Evolutionary conservation across 441 rosid species (phyloP).

Genomic region (Croton setiger): DNA sequence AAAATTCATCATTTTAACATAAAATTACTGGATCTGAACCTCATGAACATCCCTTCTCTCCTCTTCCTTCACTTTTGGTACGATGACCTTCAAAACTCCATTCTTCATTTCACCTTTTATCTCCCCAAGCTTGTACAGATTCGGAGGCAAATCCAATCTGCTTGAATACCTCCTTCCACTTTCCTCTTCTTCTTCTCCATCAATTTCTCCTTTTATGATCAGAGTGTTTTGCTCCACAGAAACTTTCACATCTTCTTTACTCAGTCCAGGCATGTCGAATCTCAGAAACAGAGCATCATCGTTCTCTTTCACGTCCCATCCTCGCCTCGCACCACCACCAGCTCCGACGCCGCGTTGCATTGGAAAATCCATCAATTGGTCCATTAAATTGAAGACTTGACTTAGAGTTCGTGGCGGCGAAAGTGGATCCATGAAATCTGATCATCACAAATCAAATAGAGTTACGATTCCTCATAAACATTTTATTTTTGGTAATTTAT

Average conservation of each 20-base stretch:
- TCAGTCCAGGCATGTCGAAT: constrained; percentile 60
- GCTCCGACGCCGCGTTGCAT: constrained; percentile 37
- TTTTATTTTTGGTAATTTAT: too few relatives aligned
- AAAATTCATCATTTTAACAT: too few relatives aligned
- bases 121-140: constrained; percentile 11
- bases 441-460: neutral
- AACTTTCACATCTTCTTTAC: constrained; percentile 45
- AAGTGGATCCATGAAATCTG: constrained; percentile 60
- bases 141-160: constrained; percentile 31
- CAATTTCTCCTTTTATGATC: constrained; percentile 38
- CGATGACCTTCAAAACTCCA: constrained; percentile 43
- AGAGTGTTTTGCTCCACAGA: constrained; percentile 32
- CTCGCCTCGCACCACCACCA: constrained; percentile 31
- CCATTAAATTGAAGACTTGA: constrained; percentile 58
- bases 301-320: constrained; percentile 61
- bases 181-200: constrained; percentile 14
- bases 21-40: constrained; percentile 27
- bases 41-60: constrained; percentile 26
- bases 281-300: constrained; percentile 37
- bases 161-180: constrained; percentile 28
- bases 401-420: constrained; percentile 52
- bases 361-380: constrained; percentile 55
- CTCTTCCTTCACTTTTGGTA: constrained; percentile 37
- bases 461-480: too few relatives aligned
- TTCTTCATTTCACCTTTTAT: constrained; percentile 54